Base-by-base conservation (phyloP, 768 basidiomycete species). In the Mycena leptocephala region DNA sequence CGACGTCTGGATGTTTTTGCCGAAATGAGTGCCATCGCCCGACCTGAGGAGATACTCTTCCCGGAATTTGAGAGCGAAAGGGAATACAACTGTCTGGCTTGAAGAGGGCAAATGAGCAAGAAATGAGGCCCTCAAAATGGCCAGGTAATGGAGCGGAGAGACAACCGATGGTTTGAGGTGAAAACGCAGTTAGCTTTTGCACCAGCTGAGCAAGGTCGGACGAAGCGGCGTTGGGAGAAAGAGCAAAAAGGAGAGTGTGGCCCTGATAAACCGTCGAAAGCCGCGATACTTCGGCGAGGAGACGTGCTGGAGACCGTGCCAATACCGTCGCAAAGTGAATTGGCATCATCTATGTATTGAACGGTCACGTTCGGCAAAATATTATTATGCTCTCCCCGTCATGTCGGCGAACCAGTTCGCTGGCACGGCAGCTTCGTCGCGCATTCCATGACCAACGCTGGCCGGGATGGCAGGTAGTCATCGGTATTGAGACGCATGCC, bases 401-500 rank as follows among this genome's bases (percentile, higher is more conserved):
- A 73, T 76, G 74, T 68, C 58, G 53, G 28, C 71, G 37, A 59
- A 71, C 65, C 62, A 66, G 63, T 55, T 63, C 32, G 20, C 28
- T 72, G 51, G 66, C 56, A 28, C 67, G 71, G 30, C 74, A 64
- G 20, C 32, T 78, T 26, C 67, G 46, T 28, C 77, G 77, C 53
- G 66, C 70, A 61, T 68, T 76, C 24, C 77, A 80, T 62, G 89
- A 90, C 74, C 64, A 81, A 48, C 84, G 94, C 63, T 95, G 95
- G 95, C 94, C 93, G 20, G 96, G 93, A 26, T 99, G 96, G 96
- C 90, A 94, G 77, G 93, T 98, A 24, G 88, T 98, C 48, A 92
- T 99, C 37, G 98, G 98, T 20, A 93, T 99, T 59, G 98, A 99
- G 81, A 95, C 98, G 7, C 98, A 99, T 82, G 96, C 97, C 0